A percentile compares a stretch with the other conserved stretches of the same genome.
phyloP scores from a whole-genome alignment of 1,139 yeast species.

The Pichia sp. region DNA sequence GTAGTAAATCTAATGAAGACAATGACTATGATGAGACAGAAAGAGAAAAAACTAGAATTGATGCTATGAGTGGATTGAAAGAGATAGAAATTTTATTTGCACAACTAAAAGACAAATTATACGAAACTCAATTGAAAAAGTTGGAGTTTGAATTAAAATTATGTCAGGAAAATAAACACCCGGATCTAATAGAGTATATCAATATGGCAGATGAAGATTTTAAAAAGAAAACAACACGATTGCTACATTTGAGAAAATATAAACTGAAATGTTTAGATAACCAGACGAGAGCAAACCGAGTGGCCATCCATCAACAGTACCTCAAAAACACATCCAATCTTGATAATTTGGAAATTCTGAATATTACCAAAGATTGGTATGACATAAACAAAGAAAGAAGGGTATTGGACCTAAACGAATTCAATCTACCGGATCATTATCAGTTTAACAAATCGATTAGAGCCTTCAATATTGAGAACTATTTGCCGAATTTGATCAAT shows the following conservation, averaged over 20 bases:
- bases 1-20: constrained; percentile 1
- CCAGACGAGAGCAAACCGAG: constrained; percentile 74
- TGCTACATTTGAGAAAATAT: constrained; percentile 63
- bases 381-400: constrained; percentile 85
- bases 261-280: constrained; percentile 67
- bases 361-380: constrained; percentile 87
- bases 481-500: constrained; percentile 35
- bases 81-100: constrained; percentile 84
- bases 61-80: constrained; percentile 63
- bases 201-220: constrained; percentile 59
- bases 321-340: constrained; percentile 60
- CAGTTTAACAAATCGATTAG: constrained; percentile 22
- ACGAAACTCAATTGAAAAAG: constrained; percentile 64
- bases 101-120: constrained; percentile 65
- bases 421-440: constrained; percentile 25
- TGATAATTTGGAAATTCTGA: constrained; percentile 55
- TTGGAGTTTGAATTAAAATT: constrained; percentile 77
- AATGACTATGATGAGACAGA: constrained; percentile 12
- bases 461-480: constrained; percentile 16
- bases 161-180: constrained; percentile 87
- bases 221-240: constrained; percentile 57
- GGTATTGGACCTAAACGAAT: constrained; percentile 63
- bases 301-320: constrained; percentile 80
- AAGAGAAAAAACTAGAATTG: constrained; percentile 42
- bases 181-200: constrained; percentile 58